Evolutionary conservation across 1,284 basidiomycete genomes (phyloP).

Genomic region (Ceratorhiza oryzae-sativae): DNA sequence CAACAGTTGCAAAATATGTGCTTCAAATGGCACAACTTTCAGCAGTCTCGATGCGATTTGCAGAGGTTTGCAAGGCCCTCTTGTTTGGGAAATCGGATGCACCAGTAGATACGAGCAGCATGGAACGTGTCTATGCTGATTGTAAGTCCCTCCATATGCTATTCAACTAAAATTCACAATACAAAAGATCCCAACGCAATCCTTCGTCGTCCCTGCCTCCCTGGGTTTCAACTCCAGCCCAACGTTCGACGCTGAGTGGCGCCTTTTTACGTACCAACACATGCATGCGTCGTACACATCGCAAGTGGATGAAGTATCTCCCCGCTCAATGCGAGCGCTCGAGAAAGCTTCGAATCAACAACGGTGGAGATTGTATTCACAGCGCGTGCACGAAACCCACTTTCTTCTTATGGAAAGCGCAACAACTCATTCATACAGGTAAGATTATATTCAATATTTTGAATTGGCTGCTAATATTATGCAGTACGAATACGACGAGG

Average conservation of each 20-base stretch:
- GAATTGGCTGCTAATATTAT: conserved; percentile 1
- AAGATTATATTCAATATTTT: neutral
- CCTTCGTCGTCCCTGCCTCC: neutral
- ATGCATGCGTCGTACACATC: neutral
- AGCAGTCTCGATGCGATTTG: neutral
- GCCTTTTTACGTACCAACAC: conserved; percentile 6
- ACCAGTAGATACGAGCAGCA: neutral
- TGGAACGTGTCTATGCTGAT: neutral
- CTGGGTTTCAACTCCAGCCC: neutral
- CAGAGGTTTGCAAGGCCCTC: neutral
- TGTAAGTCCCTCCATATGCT: neutral
- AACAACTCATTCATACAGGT: neutral
- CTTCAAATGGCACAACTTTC: conserved; percentile 19
- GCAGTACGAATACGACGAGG: conserved; percentile 48
- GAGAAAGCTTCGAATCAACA: conserved; percentile 7
- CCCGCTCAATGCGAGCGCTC: conserved; percentile 6
- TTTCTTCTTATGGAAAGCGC: neutral
- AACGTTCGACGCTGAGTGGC: neutral
- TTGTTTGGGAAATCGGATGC: conserved; percentile 3
- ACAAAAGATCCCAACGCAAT: conserved; percentile 3
- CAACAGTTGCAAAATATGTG: neutral
- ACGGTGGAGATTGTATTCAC: neutral
- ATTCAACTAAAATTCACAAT: neutral
- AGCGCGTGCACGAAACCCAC: neutral
- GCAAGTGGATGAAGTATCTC: conserved; percentile 9